A percentile compares a stretch with the other conserved stretches of the same genome.
Conservation (phyloP, 441 rosid species). For the Metrosideros polymorpha region DNA sequence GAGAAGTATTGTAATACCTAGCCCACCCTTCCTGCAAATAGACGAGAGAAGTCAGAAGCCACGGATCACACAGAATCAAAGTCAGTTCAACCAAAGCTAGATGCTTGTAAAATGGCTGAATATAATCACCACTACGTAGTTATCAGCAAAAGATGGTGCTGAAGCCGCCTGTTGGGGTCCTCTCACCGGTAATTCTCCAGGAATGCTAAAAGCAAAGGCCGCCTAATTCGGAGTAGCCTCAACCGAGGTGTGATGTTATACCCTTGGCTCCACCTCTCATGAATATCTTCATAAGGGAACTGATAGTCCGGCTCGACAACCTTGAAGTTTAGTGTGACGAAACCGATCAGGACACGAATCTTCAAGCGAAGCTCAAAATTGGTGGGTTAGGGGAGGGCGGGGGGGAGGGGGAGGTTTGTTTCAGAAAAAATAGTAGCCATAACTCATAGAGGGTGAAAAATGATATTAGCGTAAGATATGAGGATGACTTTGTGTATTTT, state of each 20-base stretch:
- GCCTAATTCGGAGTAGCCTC: neutral
- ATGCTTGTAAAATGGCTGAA: neutral
- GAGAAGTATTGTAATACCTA: no score
- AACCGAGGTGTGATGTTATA: neutral
- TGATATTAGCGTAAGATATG: neutral
- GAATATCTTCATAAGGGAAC: neutral
- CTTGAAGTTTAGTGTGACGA: no score
- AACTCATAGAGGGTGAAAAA: neutral
- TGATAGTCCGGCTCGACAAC: neutral
- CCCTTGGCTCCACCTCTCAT: neutral
- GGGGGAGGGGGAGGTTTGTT: no score
- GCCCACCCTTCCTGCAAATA: no score
- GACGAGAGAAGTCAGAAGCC: no score
- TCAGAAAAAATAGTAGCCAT: no score
- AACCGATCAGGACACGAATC: neutral
- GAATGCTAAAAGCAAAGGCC: neutral
- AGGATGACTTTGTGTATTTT: neutral
- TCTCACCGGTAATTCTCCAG: neutral
- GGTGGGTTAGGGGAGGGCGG: no score
- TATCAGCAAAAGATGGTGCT: rapidly evolving
- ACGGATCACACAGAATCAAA: neutral
- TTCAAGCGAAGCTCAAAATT: neutral
- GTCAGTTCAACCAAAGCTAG: neutral
- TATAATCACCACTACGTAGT: neutral
- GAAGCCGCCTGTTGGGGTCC: neutral